phyloP scores from a whole-genome alignment of 225 moss, liverwort and hornwort genomes.

The Bryoerythrophyllum caledonicum region DNA sequence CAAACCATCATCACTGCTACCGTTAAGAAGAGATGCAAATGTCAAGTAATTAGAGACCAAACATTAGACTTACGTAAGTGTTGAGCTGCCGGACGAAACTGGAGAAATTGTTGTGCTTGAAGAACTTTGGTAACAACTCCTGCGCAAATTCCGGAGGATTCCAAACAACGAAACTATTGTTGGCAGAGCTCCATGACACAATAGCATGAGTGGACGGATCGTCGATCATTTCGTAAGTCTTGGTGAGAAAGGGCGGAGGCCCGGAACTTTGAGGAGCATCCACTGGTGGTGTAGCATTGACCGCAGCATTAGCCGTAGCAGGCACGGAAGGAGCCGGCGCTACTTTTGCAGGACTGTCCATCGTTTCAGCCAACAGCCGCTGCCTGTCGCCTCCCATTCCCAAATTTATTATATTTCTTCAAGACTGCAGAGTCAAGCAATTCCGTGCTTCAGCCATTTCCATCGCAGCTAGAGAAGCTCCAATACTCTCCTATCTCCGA shows the following conservation, averaged over 20 bases:
- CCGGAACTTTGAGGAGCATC: constrained; percentile 81
- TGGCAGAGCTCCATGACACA: constrained; percentile 83
- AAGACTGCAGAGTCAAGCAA: too few species aligned
- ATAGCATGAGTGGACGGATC: constrained; percentile 72
- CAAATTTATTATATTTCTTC: too few species aligned
- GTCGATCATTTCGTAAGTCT: constrained; percentile 99
- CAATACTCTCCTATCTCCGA: not conserved
- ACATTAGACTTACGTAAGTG: constrained; percentile 73
- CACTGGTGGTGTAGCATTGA: constrained; percentile 58
- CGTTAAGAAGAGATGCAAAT: too few species aligned
- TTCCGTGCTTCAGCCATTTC: constrained; percentile 5
- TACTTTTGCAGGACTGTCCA: constrained; percentile 15
- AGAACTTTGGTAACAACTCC: constrained; percentile 88
- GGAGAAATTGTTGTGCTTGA: constrained; percentile 99
- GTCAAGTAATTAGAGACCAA: constrained; percentile 12
- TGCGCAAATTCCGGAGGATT: constrained; percentile 90
- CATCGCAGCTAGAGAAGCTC: not conserved
- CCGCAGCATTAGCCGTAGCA: constrained; percentile 31
- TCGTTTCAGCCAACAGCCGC: constrained; percentile 26
- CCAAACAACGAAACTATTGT: constrained; percentile 93
- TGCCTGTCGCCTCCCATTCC: constrained; percentile 40
- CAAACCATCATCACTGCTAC: constrained; percentile 11
- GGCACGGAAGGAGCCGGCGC: constrained; percentile 16
- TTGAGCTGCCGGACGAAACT: constrained; percentile 99
- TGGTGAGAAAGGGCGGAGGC: constrained; percentile 95